Evolutionary conservation across 495 filamentous ascomycete species (phyloP).

Genomic region (Penicillium flavigenum): DNA sequence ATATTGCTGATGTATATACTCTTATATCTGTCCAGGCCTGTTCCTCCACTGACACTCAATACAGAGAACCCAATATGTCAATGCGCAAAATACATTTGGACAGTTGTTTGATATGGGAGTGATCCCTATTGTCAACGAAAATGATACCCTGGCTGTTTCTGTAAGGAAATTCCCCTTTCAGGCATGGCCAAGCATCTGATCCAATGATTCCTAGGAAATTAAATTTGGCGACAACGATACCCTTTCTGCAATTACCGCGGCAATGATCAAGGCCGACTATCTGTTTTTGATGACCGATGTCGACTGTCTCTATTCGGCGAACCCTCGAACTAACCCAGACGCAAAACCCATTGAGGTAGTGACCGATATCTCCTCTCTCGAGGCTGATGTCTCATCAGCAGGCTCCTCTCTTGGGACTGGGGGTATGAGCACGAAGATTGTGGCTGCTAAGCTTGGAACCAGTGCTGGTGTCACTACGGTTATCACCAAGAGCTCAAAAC

Average conservation of each 20-base stretch:
- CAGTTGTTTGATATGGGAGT: slow-evolving; percentile 94
- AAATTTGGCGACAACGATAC: slow-evolving; percentile 99
- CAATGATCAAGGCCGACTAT: slow-evolving; percentile 95
- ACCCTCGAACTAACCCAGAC: slow-evolving; percentile 79
- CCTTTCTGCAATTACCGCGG: slow-evolving; percentile 91
- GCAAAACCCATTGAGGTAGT: slow-evolving; percentile 90
- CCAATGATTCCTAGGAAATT: slow-evolving; percentile 62
- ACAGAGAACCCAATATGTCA: slow-evolving; percentile 88
- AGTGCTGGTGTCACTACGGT: slow-evolving; percentile 94
- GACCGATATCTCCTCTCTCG: slow-evolving; percentile 79
- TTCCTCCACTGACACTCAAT: slow-evolving; percentile 16
- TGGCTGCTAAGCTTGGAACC: slow-evolving; percentile 88
- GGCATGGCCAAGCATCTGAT: neutral
- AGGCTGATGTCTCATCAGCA: slow-evolving; percentile 86
- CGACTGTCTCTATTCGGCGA: slow-evolving; percentile 94
- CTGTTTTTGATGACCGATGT: slow-evolving; percentile 99
- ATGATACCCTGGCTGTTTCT: slow-evolving; percentile 92
- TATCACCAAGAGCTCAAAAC: slow-evolving; percentile 87
- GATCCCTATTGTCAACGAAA: slow-evolving; percentile 98
- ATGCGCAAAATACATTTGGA: slow-evolving; percentile 89
- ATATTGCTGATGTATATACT: slow-evolving; percentile 82
- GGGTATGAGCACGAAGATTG: slow-evolving; percentile 97
- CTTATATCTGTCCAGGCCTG: too few relatives aligned
- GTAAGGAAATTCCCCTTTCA: slow-evolving; percentile 34
- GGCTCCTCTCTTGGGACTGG: slow-evolving; percentile 92